phyloP scores from a whole-genome alignment of 148 eudicot species.

The Fagopyrum esculentum region DNA sequence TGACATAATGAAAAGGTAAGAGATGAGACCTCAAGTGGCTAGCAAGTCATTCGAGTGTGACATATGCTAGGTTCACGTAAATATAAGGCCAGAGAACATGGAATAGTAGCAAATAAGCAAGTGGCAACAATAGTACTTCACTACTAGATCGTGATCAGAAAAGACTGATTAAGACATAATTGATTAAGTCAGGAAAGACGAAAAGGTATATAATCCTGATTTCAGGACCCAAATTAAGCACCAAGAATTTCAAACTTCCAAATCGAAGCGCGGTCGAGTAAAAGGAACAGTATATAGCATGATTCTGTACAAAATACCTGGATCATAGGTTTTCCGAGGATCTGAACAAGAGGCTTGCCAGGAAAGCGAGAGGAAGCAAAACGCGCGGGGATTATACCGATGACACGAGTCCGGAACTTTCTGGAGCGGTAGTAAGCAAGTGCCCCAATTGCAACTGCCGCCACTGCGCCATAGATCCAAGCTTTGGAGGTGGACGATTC shows the following conservation, averaged over 20 bases:
- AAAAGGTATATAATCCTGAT: no score
- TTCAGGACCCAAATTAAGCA: no score
- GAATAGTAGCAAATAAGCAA: no score
- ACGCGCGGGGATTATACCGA: constrained; percentile 85
- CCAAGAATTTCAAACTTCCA: no score
- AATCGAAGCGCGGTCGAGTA: background rate
- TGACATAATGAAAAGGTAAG: constrained; percentile 3
- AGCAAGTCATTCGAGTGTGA: background rate
- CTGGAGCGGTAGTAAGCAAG: constrained; percentile 38
- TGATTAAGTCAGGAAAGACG: no score
- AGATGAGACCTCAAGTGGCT: background rate
- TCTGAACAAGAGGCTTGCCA: constrained; percentile 82
- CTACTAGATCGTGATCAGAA: no score
- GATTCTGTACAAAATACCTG: constrained; percentile 31
- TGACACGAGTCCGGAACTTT: constrained; percentile 65
- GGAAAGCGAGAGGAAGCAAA: constrained; percentile 81
- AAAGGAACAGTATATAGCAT: background rate
- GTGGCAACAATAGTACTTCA: no score
- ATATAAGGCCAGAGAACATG: no score
- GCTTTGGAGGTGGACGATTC: constrained; percentile 35
- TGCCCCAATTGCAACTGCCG: constrained; percentile 51
- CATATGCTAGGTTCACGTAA: no score
- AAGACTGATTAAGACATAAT: no score
- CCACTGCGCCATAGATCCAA: constrained; percentile 57
- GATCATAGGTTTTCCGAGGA: constrained; percentile 98